Conservation (phyloP, 2,329 filamentous ascomycete species). For the Alternaria solani region DNA sequence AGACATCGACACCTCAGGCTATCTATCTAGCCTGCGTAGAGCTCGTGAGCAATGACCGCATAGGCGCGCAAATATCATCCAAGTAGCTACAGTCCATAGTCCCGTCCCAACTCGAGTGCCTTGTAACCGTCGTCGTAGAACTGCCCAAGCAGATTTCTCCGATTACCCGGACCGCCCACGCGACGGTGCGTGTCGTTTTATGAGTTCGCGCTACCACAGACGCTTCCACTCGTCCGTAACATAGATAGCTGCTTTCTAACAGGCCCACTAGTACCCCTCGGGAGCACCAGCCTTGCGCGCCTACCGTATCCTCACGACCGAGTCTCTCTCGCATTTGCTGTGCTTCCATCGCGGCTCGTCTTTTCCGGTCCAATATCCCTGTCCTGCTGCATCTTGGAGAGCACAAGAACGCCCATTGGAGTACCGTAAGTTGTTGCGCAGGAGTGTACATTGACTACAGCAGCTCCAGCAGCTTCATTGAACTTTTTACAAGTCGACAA, state of each 20-base stretch:
- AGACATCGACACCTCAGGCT: conserved; percentile 13
- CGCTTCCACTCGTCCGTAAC: conserved; percentile 51
- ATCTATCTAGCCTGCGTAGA: not conserved
- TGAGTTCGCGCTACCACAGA: conserved; percentile 37
- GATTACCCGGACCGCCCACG: conserved; percentile 41
- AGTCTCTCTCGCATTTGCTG: conserved; percentile 31
- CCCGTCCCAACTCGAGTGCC: conserved; percentile 3
- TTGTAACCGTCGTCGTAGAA: not conserved
- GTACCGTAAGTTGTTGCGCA: conserved; percentile 36
- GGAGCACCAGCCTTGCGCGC: conserved; percentile 29
- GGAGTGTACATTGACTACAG: conserved; percentile 34
- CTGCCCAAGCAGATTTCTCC: conserved; percentile 20
- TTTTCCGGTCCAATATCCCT: conserved; percentile 40
- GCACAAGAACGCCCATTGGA: conserved; percentile 15
- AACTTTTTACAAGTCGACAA: conserved; percentile 11
- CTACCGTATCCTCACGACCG: conserved; percentile 48
- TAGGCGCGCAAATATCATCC: conserved; percentile 7
- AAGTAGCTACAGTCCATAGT: conserved; percentile 1
- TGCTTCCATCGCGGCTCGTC: conserved; percentile 30
- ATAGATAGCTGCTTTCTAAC: conserved; percentile 37
- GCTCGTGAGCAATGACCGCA: conserved; percentile 31
- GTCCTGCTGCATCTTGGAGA: conserved; percentile 20
- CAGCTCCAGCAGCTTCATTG: conserved; percentile 32
- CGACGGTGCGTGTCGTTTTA: conserved; percentile 31
- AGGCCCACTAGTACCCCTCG: conserved; percentile 44